Base-by-base conservation (phyloP, 2,329 filamentous ascomycete species). In the Neofusicoccum umdonicola region DNA sequence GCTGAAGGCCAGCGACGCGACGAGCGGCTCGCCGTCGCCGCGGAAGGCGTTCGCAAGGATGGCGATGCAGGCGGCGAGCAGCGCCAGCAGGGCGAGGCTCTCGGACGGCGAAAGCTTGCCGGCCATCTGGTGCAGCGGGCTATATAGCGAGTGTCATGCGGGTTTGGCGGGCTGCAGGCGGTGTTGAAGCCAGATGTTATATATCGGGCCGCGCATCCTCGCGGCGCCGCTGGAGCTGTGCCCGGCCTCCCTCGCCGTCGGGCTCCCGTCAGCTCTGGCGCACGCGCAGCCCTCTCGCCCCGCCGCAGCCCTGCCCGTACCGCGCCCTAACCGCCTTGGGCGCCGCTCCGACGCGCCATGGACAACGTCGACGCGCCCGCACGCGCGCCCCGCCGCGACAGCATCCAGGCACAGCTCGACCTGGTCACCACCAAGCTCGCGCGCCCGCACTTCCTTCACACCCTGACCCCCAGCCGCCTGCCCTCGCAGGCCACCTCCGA, bases 1-100 rank as follows among this genome's bases (percentile, higher is more conserved):
- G 72, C 92, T 95, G 71, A 98, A 90, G 15, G 93, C 92, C 64
- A 97, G 82, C 0, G 92, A 97, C 9, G 93, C 94, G 69, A 96
- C 84, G 71, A 99, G 85, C 42, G 95, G 94, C 71, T 95, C 92
- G 69, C 93, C 93, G 78, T 97, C 90, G 70, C 87, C 91, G 66
- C 88, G 86, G 73, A 97, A 90, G 44, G 92, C 92, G 76, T 94
- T 94, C 68, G 85, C 82, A 68, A 98, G 85, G 69, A 97, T 83
- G 65, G 87, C 88, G 69, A 91, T 75, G 72, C 90, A 92, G 64
- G 87, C 87, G 69, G 87, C 83, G 50, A 88, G 85, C 64, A 97
- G 80, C 17, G 87, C 81, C 68, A 90, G 72, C 63, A 89, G 80
- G 70, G 81, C 83, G 79, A 83, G 83, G 61, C 79, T 79, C 78